These are phyloP conservation scores for Tuber umbilicatum DNA, from an alignment of 495 filamentous ascomycete genomes.

Conservation along the genomic window DNA sequence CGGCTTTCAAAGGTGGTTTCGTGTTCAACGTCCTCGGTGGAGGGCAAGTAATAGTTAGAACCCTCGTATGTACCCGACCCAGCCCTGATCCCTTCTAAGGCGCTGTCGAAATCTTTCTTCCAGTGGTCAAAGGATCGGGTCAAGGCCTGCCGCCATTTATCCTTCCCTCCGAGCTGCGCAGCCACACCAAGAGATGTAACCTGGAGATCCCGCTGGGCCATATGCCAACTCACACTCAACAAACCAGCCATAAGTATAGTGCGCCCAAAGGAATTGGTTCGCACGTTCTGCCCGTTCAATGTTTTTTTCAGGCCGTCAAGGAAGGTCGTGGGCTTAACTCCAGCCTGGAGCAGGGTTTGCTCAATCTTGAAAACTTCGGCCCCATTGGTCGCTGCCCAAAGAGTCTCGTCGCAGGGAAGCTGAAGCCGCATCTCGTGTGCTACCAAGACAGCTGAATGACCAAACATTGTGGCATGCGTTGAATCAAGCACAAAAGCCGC, in stretches of 20 bases:
- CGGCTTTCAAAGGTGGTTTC: constrained; percentile 79
- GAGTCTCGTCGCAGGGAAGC: constrained; percentile 83
- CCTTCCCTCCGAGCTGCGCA: constrained; percentile 76
- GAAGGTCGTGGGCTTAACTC: constrained; percentile 80
- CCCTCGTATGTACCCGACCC: constrained; percentile 34
- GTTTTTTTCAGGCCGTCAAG: constrained; percentile 87
- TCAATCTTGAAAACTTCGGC: constrained; percentile 85
- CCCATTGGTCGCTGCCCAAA: constrained; percentile 89
- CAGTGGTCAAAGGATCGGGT: constrained; percentile 90
- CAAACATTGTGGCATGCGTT: constrained; percentile 96
- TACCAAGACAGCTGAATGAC: constrained; percentile 94
- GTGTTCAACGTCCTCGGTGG: constrained; percentile 50
- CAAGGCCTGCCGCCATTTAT: constrained; percentile 85
- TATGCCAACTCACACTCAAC: constrained; percentile 91
- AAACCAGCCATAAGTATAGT: constrained; percentile 92
- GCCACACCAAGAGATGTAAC: constrained; percentile 73
- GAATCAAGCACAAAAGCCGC: constrained; percentile 94
- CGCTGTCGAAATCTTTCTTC: constrained; percentile 87
- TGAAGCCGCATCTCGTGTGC: constrained; percentile 91
- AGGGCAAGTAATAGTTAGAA: constrained; percentile 37
- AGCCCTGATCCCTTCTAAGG: constrained; percentile 52
- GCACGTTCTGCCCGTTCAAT: constrained; percentile 75
- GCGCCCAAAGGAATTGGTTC: constrained; percentile 91
- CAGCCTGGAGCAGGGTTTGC: constrained; percentile 69
- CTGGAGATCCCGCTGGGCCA: constrained; percentile 94